Evolutionary conservation across 2,329 filamentous ascomycete genomes (phyloP).

Genomic region (Pseudogymnoascus sp.): DNA sequence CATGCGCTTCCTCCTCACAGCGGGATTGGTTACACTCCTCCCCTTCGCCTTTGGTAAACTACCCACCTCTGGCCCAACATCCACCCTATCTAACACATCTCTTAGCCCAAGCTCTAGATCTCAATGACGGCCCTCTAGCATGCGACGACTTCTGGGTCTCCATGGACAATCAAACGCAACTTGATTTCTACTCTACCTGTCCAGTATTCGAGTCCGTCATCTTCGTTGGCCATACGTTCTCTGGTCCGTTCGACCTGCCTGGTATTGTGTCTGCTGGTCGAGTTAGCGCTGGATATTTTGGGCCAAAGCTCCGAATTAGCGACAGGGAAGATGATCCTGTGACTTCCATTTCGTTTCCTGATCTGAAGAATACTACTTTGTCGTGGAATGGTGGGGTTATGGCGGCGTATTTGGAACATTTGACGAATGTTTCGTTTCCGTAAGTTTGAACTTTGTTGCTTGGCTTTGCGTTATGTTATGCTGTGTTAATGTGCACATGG

Average conservation of each 20-base stretch:
- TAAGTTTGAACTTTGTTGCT: background rate
- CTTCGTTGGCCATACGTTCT: slow-evolving; percentile 8
- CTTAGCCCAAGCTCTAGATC: background rate
- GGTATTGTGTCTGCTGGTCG: background rate
- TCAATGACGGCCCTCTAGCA: background rate
- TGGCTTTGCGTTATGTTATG: background rate
- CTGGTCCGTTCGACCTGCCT: slow-evolving; percentile 9
- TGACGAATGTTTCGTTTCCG: slow-evolving; percentile 11
- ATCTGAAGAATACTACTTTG: slow-evolving; percentile 10
- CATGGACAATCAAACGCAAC: slow-evolving; percentile 6
- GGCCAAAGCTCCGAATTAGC: background rate
- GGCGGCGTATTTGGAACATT: slow-evolving; percentile 10
- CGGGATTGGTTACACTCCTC: background rate
- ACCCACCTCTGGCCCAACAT: background rate
- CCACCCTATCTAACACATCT: background rate
- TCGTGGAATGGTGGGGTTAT: background rate
- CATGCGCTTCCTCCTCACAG: background rate
- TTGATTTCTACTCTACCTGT: slow-evolving; percentile 11
- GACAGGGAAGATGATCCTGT: slow-evolving; percentile 9
- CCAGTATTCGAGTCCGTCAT: background rate
- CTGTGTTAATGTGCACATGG: too few species aligned
- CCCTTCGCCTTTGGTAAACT: background rate
- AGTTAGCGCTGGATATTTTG: background rate
- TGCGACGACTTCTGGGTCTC: background rate
- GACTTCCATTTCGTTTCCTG: slow-evolving; percentile 9